Base-by-base conservation (phyloP, 2,329 filamentous ascomycete species). In the Penicillium sp. region DNA sequence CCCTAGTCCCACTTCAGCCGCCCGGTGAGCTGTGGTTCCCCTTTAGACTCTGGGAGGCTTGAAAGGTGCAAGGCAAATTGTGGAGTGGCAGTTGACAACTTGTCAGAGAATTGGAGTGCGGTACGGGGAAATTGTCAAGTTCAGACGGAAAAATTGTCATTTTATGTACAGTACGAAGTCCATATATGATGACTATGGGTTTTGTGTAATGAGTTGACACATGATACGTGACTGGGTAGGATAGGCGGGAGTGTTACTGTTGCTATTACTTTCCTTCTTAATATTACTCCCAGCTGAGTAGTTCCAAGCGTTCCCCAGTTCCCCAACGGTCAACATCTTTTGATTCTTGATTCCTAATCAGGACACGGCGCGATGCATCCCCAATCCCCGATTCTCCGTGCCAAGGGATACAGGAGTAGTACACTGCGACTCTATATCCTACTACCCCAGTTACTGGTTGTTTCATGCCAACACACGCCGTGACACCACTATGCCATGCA, bases 381-480 rank as follows among this genome's bases (percentile, higher is more conserved):
- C 35, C 30, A 24, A 22, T 22, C 13, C 30, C 45, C 45, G 26
- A 24, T 22, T 22, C 13, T n/a, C 45, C 45, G 26, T 19, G 26
- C 45, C 45, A 49, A 49, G 45, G 17, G n/a, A 49, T 49, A 17
- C 45, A 49, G 45, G 30, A n/a, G 8, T 28, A 49, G 24, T 28
- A n/a, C 9, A 49, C 45, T 12, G 4, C n/a, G 1, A 22, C 45
- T 49, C 6, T 30, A n/a, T 30, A 15, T 8, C 9, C 12, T 17
- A 30, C 45, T 47, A 44, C 12, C 40, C 40, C 6, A 47, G 13
- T 22, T 47, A 30, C 26, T 47, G 24, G 17, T 24, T 17, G 45
- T 49, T 49, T 30, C 45, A 49, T 49, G 47, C 56, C 38, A 22
- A 50, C 40, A 56, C 53, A 64, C 56, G 60, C 59, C 56, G 60